These are phyloP conservation scores for Syzygium malaccense DNA, from an alignment of 441 rosid genomes.

Conservation along the genomic window DNA sequence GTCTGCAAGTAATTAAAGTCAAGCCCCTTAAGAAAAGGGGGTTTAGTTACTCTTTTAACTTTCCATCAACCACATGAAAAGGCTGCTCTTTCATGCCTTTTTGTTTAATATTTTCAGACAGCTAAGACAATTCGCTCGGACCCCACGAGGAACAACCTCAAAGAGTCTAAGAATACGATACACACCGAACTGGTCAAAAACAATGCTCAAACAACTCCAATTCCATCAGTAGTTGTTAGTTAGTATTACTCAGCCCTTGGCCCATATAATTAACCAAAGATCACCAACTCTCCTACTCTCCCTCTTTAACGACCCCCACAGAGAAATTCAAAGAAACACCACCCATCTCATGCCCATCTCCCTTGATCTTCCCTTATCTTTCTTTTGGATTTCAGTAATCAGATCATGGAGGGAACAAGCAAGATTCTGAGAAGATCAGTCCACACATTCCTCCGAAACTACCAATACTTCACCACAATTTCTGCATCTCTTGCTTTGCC, in stretches of 20 bases:
- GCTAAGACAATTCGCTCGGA: not conserved
- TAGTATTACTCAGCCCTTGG: not conserved
- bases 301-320: not conserved
- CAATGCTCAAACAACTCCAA: not conserved
- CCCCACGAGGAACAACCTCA: not conserved
- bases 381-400: not conserved
- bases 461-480: conserved; percentile 44
- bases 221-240: not conserved
- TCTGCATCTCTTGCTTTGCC: conserved; percentile 51
- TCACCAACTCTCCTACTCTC: not conserved
- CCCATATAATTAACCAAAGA: not conserved
- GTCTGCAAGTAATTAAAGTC: not conserved
- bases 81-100: not conserved
- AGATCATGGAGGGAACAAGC: conserved; percentile 33
- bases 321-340: not conserved
- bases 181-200: not conserved
- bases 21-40: not conserved
- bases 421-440: conserved; percentile 61
- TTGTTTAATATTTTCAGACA: not conserved
- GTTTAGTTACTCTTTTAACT: not conserved
- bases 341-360: conserved; percentile 11
- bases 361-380: not conserved
- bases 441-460: conserved; percentile 52
- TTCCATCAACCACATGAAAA: not conserved
- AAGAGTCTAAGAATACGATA: not conserved